Percentiles rank a stretch among this genome's conserved stretches.
phyloP scores from a whole-genome alignment of 305 asterid genomes.

The Caryopteris hybrid region DNA sequence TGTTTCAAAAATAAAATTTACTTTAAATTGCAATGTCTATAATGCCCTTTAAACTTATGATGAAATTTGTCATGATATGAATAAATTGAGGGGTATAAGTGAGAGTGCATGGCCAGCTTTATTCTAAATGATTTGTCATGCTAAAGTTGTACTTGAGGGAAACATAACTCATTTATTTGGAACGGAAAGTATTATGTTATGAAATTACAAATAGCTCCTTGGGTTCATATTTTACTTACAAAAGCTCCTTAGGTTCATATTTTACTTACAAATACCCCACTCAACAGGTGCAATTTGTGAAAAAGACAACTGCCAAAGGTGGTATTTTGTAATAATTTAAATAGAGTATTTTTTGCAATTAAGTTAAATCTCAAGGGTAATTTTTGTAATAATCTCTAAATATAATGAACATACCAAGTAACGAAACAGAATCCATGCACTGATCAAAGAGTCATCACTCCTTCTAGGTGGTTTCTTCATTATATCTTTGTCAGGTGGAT shows the following conservation, averaged over 20 bases:
- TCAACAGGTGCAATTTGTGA: neutral
- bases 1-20: no score
- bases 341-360: neutral
- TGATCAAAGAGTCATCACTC: constrained; percentile 90
- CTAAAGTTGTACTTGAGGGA: neutral
- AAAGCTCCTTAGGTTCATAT: no score
- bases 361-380: neutral
- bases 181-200: no score
- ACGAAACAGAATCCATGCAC: constrained; percentile 91
- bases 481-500: constrained; percentile 89
- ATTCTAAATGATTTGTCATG: no score
- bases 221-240: no score
- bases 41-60: neutral
- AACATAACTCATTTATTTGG: neutral
- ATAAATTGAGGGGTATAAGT: no score
- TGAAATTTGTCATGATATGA: neutral
- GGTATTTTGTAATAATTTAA: neutral
- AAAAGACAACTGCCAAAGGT: no score
- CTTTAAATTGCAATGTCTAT: no score
- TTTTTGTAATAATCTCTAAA: neutral
- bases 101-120: no score
- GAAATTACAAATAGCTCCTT: no score
- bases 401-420: constrained; percentile 51
- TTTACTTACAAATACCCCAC: neutral
- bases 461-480: constrained; percentile 87